Base-by-base conservation (phyloP, 805 yeast genomes). In the Candida caryicola region DNA sequence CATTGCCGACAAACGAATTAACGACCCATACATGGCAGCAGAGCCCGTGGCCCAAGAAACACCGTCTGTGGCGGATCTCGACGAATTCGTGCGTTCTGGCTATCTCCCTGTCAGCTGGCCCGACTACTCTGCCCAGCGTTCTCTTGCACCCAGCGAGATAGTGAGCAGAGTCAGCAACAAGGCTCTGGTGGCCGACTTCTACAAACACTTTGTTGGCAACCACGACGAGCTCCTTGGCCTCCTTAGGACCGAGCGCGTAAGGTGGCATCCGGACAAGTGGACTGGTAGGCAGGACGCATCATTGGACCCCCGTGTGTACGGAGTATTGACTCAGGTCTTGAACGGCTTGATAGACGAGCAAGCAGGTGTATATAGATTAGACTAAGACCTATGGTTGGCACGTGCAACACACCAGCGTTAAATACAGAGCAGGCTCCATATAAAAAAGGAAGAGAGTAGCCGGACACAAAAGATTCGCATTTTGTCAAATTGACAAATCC, bases 211-310 rank as follows among this genome's bases (percentile, higher is more conserved):
- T 13, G 15, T 34, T 2, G 38, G 43, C 0, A 36, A 50, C 27
- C 49, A 49, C 14, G 47, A 44, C 23, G 37, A 44, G 5, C 28
- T 61, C 18, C 12, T 42, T 2, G 58, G 50, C 1, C 41, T 66
- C 13, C 34, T 67, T 4, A 77, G 72, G 41, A 47, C 41, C 19
- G 88, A 82, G 47, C 54, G 88, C 38, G 55, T 81, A 4, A 58
- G 76, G 44, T 82, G 88, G 88, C 89, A 82, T 53, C 89, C 89
- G 1, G 89, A 82, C 51, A 74, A 71, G 49, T 74, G 82, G 80
- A 49, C 54, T 8, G 52, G 55, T 8, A 53, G 52, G 27, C 43
- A 54, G 12, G 39, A 34, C 17, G 18, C 17, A 5, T 29, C 45
- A 34, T 44, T 59, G 35, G 60, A 59, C 39, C 39, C 43, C 46